A percentile compares a stretch with the other conserved stretches of the same genome.
These are phyloP conservation scores for Sungouiozyma ichnusensis DNA, from an alignment of 805 yeast species.

Conservation along the genomic window DNA sequence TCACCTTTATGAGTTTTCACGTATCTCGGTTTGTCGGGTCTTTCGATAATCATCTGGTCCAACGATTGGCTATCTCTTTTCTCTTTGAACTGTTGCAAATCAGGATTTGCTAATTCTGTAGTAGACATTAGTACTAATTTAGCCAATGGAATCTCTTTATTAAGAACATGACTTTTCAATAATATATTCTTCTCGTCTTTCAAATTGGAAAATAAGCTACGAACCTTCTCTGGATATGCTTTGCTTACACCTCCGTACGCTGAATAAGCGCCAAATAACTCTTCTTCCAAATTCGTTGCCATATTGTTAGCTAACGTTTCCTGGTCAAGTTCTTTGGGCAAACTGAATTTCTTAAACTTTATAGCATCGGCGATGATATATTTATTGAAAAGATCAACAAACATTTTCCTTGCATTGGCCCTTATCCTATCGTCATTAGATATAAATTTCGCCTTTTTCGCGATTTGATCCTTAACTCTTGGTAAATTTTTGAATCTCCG, in stretches of 20 bases:
- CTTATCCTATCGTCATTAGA: constrained; percentile 30
- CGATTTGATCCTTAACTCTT: constrained; percentile 5
- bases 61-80: constrained; percentile 61
- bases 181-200: constrained; percentile 45
- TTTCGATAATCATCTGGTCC: constrained; percentile 55
- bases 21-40: constrained; percentile 50
- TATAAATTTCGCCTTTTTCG: constrained; percentile 2
- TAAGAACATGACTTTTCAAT: constrained; percentile 48
- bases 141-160: constrained; percentile 41
- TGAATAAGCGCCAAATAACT: constrained; percentile 33
- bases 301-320: constrained; percentile 34
- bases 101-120: constrained; percentile 72
- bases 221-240: constrained; percentile 52
- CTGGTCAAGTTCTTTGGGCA: constrained; percentile 24
- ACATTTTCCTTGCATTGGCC: constrained; percentile 41
- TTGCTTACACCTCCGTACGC: constrained; percentile 7
- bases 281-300: constrained; percentile 44
- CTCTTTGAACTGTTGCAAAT: constrained; percentile 57
- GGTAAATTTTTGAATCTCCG: background rate
- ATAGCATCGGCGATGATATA: constrained; percentile 28
- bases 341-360: constrained; percentile 5
- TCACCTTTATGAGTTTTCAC: constrained; percentile 85
- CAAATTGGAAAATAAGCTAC: constrained; percentile 54
- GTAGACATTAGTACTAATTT: constrained; percentile 55
- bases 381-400: constrained; percentile 34